A percentile compares a stretch with the other conserved stretches of the same genome.
phyloP scores from a whole-genome alignment of 768 basidiomycete genomes.

The Leccinum fibrillosum region DNA sequence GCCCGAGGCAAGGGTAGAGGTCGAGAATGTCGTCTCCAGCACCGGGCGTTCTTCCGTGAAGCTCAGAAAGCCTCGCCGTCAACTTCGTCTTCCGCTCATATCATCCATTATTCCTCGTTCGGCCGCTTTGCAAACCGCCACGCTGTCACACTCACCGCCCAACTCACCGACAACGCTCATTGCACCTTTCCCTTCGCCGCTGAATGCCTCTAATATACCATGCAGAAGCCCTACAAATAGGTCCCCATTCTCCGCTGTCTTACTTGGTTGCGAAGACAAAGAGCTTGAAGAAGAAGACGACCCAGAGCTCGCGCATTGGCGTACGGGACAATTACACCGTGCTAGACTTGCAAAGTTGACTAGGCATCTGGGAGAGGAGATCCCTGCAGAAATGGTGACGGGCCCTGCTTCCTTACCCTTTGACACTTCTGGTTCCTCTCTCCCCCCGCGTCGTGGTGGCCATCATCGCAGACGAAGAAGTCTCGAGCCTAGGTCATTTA shows the following conservation, averaged over 20 bases:
- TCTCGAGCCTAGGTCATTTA: slow-evolving; percentile 10
- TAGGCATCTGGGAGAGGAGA: slow-evolving; percentile 36
- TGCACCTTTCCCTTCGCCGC: slow-evolving; percentile 9
- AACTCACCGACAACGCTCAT: slow-evolving; percentile 4
- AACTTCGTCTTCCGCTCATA: not conserved
- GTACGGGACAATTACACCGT: slow-evolving; percentile 26
- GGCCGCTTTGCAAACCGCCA: slow-evolving; percentile 1
- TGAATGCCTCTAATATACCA: slow-evolving; percentile 8
- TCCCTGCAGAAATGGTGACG: slow-evolving; percentile 35
- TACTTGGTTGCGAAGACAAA: slow-evolving; percentile 9
- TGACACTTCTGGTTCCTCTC: not conserved
- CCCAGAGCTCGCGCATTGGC: not conserved
- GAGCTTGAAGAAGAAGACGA: slow-evolving; percentile 5
- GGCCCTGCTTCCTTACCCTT: slow-evolving; percentile 4
- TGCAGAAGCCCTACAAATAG: slow-evolving; percentile 12
- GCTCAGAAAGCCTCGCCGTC: not conserved
- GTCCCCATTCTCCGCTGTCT: slow-evolving; percentile 8
- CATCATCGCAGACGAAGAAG: slow-evolving; percentile 15
- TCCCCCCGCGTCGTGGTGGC: not conserved
- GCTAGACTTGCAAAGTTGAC: slow-evolving; percentile 36
- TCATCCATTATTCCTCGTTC: slow-evolving; percentile 1
- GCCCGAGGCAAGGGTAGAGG: slow-evolving; percentile 1
- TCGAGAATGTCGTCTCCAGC: not conserved
- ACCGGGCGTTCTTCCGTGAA: not conserved
- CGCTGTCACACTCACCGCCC: not conserved